Conservation (phyloP, 139 green algal genomes). For the Tetradesmus lagerheimii region DNA sequence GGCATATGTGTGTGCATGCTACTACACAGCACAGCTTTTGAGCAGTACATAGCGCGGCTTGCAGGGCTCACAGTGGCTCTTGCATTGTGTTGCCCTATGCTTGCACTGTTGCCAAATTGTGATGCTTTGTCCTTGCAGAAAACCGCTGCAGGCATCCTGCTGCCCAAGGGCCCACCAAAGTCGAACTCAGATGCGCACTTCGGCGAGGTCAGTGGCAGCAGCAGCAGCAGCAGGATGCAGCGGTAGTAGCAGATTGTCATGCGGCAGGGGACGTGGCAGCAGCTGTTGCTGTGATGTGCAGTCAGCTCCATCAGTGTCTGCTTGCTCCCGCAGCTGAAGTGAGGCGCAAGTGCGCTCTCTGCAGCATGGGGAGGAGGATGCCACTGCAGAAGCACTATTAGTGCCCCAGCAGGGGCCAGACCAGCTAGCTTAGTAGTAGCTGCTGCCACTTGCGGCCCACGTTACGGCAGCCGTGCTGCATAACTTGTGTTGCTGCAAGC, state of each 20-base stretch:
- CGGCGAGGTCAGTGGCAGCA: constrained; percentile 57
- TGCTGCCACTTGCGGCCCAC: too few species aligned
- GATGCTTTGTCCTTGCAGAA: constrained; percentile 42
- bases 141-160: constrained; percentile 67
- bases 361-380: too few species aligned
- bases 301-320: background rate
- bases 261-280: background rate
- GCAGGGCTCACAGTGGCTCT: background rate
- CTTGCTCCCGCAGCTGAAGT: background rate
- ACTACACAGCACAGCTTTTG: background rate
- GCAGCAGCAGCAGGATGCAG: background rate
- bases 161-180: constrained; percentile 70
- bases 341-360: too few species aligned
- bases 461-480: too few species aligned
- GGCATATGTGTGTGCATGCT: background rate
- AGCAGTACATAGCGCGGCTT: background rate
- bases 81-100: background rate
- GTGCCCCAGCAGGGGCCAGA: too few species aligned
- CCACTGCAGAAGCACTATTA: too few species aligned
- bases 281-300: background rate
- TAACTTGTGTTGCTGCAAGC: too few species aligned
- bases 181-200: constrained; percentile 71
- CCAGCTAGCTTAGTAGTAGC: too few species aligned
- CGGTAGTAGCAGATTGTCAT: background rate
- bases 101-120: background rate